Base-by-base conservation (phyloP, 768 basidiomycete species). In the Leccinellum rugosiceps region DNA sequence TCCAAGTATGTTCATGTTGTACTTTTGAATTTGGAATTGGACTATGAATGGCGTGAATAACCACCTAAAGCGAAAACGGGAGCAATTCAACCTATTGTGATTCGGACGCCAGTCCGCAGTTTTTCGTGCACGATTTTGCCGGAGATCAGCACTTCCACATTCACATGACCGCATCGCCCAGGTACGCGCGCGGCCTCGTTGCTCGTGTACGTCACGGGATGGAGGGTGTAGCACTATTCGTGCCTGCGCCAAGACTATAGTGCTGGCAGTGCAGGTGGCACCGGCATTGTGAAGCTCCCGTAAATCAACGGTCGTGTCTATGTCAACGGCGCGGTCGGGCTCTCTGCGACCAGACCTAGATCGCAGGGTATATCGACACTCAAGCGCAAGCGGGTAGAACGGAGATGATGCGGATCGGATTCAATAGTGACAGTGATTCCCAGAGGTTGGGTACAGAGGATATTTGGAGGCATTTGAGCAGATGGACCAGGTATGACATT, bases 121-220 rank as follows among this genome's bases (percentile, higher is more conserved):
- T 50, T 34, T 26, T 17, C 30, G 48, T 30, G 23, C 46, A 47
- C 21, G 38, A 31, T 56, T 30, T 11, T 11, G 4, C 23, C 58
- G 34, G 35, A 25, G 13, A 28, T 41, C 51, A 48, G 32, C 45
- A 10, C 25, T 46, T 17, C 25, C 14, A 19, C 44, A 8, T 28
- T 26, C 38, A 52, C 25, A 58, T 59, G 61, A 47, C 50, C 53
- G 53, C 53, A 63, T 50, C 6, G 13, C 28, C 34, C 43, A 63
- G 61, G 56, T 50, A 62, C 52, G 7, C 56, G 61, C 15, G 28
- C 51, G 48, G 53, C 50, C 49, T 48, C 49, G 44, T 54, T 32
- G n/a, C 35, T 58, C 38, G 44, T 43, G 48, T 17, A 17, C 3
- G 25, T 63, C 19, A 64, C 62, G 63, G 63, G 52, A 63, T 53